Percentiles rank a stretch among this genome's conserved stretches.
These are phyloP conservation scores for Closterium sp. DNA, from an alignment of 139 green algal genomes.

Conservation along the genomic window DNA sequence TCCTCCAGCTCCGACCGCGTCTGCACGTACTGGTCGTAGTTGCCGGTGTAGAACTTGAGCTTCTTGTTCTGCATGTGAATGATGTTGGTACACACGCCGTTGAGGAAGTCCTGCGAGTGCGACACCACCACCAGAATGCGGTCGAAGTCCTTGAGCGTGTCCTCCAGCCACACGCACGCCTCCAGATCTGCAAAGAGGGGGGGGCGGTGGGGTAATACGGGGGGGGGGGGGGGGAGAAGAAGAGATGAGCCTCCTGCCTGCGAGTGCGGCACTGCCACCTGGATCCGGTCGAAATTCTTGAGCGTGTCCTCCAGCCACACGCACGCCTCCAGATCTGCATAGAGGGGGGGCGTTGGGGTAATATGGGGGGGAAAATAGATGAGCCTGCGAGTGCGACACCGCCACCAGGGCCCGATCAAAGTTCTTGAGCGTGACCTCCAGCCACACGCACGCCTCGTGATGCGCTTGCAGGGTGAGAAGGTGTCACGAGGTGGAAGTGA, in stretches of 20 bases:
- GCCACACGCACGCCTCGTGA: neutral
- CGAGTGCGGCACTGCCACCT: constrained; percentile 86
- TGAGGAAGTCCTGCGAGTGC: constrained; percentile 95
- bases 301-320: constrained; percentile 83
- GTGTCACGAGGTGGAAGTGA: no score
- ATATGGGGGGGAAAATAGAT: no score
- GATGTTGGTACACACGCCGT: constrained; percentile 97
- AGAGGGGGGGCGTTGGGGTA: neutral
- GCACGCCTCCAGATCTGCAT: neutral
- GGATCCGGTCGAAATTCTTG: constrained; percentile 85
- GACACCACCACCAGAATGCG: constrained; percentile 87
- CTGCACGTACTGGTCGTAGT: constrained; percentile 80
- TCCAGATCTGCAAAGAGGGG: constrained; percentile 67
- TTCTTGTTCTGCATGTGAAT: constrained; percentile 71
- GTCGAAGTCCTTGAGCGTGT: constrained; percentile 86
- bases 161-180: constrained; percentile 96
- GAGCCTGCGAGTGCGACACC: constrained; percentile 80
- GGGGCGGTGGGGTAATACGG: no score
- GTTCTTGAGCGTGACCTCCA: constrained; percentile 91
- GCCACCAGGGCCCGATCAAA: constrained; percentile 89
- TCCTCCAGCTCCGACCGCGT: constrained; percentile 85
- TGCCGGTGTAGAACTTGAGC: constrained; percentile 85
- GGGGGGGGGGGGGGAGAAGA: neutral
- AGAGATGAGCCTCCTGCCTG: neutral
- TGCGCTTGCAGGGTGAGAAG: no score